phyloP scores from a whole-genome alignment of 768 basidiomycete species.

The Boletus sensibilis region DNA sequence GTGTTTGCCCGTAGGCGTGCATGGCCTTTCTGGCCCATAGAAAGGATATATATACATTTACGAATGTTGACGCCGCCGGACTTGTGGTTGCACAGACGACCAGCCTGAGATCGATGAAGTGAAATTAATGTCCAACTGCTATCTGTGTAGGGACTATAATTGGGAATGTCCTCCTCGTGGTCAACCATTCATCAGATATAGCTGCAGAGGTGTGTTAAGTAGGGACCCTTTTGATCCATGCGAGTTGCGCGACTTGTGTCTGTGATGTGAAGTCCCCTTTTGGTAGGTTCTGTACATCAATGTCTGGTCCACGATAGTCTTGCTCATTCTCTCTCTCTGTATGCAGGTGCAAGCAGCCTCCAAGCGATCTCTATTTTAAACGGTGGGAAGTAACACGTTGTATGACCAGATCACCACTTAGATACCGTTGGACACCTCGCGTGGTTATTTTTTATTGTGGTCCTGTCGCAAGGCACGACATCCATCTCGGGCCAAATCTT shows the following conservation, averaged over 20 bases:
- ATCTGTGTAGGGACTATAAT: neutral
- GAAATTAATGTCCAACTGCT: neutral
- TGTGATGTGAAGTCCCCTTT: slow-evolving; percentile 6
- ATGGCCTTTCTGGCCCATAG: neutral
- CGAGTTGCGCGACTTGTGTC: neutral
- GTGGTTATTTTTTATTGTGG: slow-evolving; percentile 1
- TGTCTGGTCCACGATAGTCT: neutral
- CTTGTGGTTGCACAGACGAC: neutral
- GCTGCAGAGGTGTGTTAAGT: neutral
- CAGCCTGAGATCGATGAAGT: neutral
- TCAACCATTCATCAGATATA: neutral
- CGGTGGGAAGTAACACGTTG: neutral
- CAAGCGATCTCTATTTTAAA: neutral
- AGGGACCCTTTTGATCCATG: neutral
- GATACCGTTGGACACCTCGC: neutral
- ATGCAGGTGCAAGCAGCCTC: neutral
- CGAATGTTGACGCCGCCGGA: neutral
- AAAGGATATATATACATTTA: neutral
- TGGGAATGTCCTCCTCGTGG: neutral
- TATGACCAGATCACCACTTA: neutral
- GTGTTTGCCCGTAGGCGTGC: neutral
- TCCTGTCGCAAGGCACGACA: slow-evolving; percentile 9
- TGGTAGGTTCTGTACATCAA: slow-evolving; percentile 1
- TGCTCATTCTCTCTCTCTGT: neutral
- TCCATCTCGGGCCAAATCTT: neutral